Evolutionary conservation across 768 basidiomycete genomes (phyloP), one percentile per base, ranked within the genome.

Genomic region (Auricularia cornea): DNA sequence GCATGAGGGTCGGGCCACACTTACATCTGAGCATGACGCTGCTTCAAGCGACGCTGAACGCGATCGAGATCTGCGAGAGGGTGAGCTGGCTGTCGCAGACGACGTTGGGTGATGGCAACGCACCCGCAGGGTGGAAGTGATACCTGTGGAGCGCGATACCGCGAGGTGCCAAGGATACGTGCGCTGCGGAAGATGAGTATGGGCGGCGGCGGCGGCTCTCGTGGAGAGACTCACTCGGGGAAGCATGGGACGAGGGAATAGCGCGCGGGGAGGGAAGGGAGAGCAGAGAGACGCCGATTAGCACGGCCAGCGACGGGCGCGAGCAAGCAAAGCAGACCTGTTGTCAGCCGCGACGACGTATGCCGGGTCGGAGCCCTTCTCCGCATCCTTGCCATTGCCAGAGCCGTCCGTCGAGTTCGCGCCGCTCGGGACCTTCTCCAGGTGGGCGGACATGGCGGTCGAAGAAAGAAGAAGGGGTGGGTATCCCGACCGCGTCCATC

Each of bases 1-100:
- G 51, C 56, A 28, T 20, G 26, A 18, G 26, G 52, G 59, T 38
- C 12, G 62, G 57, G 1, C 28, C 38, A 62, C 54, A 74, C 82
- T 61, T 69, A 85, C 88, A 90, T 90, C 71, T 90, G 89, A 16
- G 88, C 84, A 83, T 90, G 88, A 32, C 88, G 83, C 73, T 89
- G 87, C 74, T 88, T 84, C 40, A 90, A 80, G 40, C 82, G 81
- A 31, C 89, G 82, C 68, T 90, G 89, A 3, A 91, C 87, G 32
- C 78, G 79, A 69, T 90, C 89, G 54, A 57, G 26, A 57, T 29
- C 54, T 57, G 28, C 10, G 51, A 10, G 51, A 52, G 12, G 51
- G 51, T n/a, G 51, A 28, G n/a, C 28, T n/a, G 51, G 20, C 51
- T 10, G 51, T 52, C 8, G 51, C 8, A 52, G 20, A 52, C 20